These are phyloP conservation scores for Rubroboletus satanas DNA, from an alignment of 768 basidiomycete species.

Conservation along the genomic window DNA sequence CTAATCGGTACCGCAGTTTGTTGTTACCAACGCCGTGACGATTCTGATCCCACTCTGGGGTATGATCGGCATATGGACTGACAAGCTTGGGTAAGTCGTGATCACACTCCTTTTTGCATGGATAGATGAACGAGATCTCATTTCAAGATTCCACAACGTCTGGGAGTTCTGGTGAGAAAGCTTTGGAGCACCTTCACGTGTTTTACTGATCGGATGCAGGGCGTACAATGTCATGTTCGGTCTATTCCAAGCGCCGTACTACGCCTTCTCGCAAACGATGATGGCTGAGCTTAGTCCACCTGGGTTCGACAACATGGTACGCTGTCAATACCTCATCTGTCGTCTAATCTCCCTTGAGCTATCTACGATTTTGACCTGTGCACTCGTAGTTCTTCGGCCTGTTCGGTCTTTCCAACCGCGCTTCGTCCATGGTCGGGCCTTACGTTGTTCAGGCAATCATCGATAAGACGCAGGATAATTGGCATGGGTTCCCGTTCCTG, in stretches of 20 bases:
- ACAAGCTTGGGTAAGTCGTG: constrained; percentile 56
- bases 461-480: constrained; percentile 64
- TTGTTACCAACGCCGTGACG: constrained; percentile 72
- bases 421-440: constrained; percentile 84
- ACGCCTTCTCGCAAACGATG: constrained; percentile 82
- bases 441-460: constrained; percentile 86
- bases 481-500: constrained; percentile 83
- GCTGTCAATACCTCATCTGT: neutral
- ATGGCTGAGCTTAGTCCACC: constrained; percentile 87
- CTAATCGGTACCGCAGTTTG: constrained; percentile 45
- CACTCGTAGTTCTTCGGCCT: constrained; percentile 72
- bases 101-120: neutral
- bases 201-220: constrained; percentile 35
- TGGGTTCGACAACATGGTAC: constrained; percentile 79
- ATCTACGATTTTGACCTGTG: neutral
- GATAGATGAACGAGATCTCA: neutral
- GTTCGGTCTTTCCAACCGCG: constrained; percentile 79
- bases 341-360: neutral
- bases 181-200: neutral
- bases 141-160: constrained; percentile 60
- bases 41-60: constrained; percentile 82
- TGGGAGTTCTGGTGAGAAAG: constrained; percentile 80
- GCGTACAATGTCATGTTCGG: constrained; percentile 79
- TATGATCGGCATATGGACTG: constrained; percentile 82
- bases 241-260: constrained; percentile 83